These are phyloP conservation scores for Calvatia gigantea DNA, from an alignment of 768 basidiomycete genomes.

Conservation along the genomic window DNA sequence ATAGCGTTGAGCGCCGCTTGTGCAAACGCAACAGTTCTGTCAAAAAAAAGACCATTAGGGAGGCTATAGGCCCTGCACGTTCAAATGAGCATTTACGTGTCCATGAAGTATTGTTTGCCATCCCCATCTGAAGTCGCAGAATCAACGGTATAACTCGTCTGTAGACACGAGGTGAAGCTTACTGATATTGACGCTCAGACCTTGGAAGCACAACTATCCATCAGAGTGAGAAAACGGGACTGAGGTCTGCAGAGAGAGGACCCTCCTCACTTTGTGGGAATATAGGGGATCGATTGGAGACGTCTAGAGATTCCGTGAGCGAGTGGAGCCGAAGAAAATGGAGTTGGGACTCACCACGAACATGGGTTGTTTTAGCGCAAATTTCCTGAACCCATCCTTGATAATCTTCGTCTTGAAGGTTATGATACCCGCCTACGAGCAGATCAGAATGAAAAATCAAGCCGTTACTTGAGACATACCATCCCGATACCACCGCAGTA, in stretches of 20 bases:
- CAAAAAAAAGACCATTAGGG: neutral
- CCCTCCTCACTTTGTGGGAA: conserved; percentile 49
- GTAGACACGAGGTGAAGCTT: conserved; percentile 20
- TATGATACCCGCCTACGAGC: conserved; percentile 57
- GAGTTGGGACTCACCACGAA: conserved; percentile 48
- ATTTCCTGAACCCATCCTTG: conserved; percentile 71
- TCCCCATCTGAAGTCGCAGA: conserved; percentile 48
- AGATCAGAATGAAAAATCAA: neutral
- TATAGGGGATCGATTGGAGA: conserved; percentile 76
- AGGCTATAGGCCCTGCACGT: neutral
- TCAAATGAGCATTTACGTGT: conserved; percentile 45
- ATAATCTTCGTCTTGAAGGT: conserved; percentile 72
- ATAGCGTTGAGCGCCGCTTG: conserved; percentile 78
- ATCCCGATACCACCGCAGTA: conserved; percentile 82
- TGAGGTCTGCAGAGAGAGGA: neutral
- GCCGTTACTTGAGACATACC: conserved; percentile 41
- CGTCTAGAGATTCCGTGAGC: conserved; percentile 38
- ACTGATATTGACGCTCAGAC: conserved; percentile 71
- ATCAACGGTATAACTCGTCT: neutral
- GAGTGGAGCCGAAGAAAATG: neutral
- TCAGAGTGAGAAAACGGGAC: neutral
- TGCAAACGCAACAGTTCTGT: conserved; percentile 74
- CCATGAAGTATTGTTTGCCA: conserved; percentile 76
- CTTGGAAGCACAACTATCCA: conserved; percentile 65
- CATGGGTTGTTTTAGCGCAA: conserved; percentile 70